Evolutionary conservation across 2,329 filamentous ascomycete species (phyloP).

Genomic region (Delphinella strobiligena): DNA sequence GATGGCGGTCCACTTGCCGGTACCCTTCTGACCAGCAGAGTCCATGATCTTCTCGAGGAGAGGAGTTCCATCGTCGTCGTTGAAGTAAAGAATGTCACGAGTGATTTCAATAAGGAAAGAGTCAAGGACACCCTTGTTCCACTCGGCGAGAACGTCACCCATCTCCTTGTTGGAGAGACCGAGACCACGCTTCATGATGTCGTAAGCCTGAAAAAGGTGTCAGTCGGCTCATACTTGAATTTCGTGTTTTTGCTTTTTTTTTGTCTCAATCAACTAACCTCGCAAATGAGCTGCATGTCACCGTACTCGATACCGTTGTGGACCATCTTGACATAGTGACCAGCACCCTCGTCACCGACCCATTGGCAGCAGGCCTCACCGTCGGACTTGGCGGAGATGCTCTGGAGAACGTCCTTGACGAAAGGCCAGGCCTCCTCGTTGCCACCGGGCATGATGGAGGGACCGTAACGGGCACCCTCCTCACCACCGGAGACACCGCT

Average conservation of each 20-base stretch:
- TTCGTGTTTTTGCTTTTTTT: too few relatives aligned
- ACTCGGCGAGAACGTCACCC: conserved; percentile 83
- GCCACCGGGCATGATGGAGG: conserved; percentile 97
- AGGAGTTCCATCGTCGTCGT: conserved; percentile 81
- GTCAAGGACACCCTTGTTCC: conserved; percentile 98
- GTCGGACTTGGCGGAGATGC: conserved; percentile 94
- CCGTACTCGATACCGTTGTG: conserved; percentile 99
- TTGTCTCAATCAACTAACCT: conserved; percentile 54
- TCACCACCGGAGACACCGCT: conserved; percentile 97
- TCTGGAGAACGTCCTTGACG: conserved; percentile 99
- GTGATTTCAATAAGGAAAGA: conserved; percentile 99
- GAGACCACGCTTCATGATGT: conserved; percentile 98
- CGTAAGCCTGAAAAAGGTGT: conserved; percentile 62
- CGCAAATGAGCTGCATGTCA: conserved; percentile 99
- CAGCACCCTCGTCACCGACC: conserved; percentile 98
- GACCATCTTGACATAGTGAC: conserved; percentile 99
- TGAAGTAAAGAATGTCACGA: conserved; percentile 95
- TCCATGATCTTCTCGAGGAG: conserved; percentile 99
- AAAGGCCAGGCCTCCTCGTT: conserved; percentile 95
- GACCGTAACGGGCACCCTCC: conserved; percentile 95
- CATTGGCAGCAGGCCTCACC: conserved; percentile 97
- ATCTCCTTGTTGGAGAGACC: conserved; percentile 87
- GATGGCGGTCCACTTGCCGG: conserved; percentile 99
- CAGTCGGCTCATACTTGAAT: too few relatives aligned
- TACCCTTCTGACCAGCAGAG: conserved; percentile 97